Evolutionary conservation across 1,284 basidiomycete species (phyloP), one percentile per base, ranked within the genome.

Genomic region (Austroboletus niveus): DNA sequence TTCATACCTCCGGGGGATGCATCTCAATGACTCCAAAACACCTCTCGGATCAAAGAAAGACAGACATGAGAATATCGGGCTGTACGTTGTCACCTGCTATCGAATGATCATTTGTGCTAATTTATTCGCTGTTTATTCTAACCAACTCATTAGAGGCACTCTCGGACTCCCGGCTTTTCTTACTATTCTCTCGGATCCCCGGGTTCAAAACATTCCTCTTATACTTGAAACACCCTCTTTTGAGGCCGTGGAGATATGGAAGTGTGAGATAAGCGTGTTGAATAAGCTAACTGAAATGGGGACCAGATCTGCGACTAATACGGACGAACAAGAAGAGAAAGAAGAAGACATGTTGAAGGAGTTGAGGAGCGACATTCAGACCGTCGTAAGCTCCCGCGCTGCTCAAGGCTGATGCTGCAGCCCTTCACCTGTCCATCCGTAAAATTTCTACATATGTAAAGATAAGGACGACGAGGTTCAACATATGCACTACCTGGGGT

Each of bases 11-110:
- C 78, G 81, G 6, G 90, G 85, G 1, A 85, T 94, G 77, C 92
- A 95, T 65, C 65, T 94, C 48, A 95, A 95, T 68, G 92, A 94
- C 65, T 90, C 87, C 5, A 91, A 91, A 63, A 77, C 75, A 14
- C 72, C 71, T 1, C 73, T 85, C 7, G 80, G 76, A 1, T 85
- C 83, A 22, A 84, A 81, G 60, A 84, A 82, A 57, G 92, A 94
- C 64, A 70, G 89, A 30, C 92, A 94, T 62, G 85, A 91, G 65
- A 94, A 93, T 57, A 85, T 94, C 41, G 92, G 91, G 14, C 65
- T 89, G 85, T 89, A 60, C 59, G 61, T 50, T 24, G 4, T 47
- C 15, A 1, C 22, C 20, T 11, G 15, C 34, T 35, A 35, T 10
- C 12, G 12, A 22, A 4, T 20, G 8, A n/a, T n/a, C 12, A 3